A percentile compares a stretch with the other conserved stretches of the same genome.
These are phyloP conservation scores for Trichoderma virens DNA, from an alignment of 495 filamentous ascomycete genomes.

Conservation along the genomic window DNA sequence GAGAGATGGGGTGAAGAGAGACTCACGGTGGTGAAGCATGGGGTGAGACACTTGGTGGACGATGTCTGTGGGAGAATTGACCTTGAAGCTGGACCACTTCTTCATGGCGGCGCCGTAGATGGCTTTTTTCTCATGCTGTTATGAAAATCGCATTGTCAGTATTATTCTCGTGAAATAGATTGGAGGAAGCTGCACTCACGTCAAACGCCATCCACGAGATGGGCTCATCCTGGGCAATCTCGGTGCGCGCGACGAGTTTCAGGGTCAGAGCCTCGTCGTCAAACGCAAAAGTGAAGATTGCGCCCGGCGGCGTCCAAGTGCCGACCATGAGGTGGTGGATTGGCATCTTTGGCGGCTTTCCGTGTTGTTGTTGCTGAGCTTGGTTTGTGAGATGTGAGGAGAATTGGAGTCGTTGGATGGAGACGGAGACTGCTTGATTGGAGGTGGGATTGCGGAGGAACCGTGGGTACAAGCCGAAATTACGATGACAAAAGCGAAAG, in stretches of 20 bases:
- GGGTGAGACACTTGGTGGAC: conserved; percentile 65
- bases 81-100: conserved; percentile 74
- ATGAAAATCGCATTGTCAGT: conserved; percentile 13
- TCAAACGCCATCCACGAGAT: conserved; percentile 90
- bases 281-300: conserved; percentile 78
- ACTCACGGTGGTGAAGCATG: conserved; percentile 48
- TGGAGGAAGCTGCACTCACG: conserved; percentile 34
- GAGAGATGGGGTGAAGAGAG: background rate
- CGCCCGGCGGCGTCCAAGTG: conserved; percentile 76
- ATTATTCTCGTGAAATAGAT: background rate
- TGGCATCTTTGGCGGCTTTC: conserved; percentile 41
- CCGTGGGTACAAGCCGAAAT: too few species aligned
- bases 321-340: conserved; percentile 78
- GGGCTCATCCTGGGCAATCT: conserved; percentile 70
- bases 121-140: conserved; percentile 65
- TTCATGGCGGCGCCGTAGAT: conserved; percentile 86
- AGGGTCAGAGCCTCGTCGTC: conserved; percentile 68
- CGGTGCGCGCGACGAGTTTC: conserved; percentile 65
- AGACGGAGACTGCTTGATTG: too few species aligned
- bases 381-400: conserved; percentile 9
- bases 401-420: too few species aligned
- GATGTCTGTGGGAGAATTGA: conserved; percentile 71
- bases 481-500: too few species aligned
- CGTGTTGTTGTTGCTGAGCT: conserved; percentile 13
- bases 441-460: too few species aligned